Percentiles rank a stretch among this genome's conserved stretches.
Conservation (phyloP, 2,329 filamentous ascomycete genomes). For the Fusarium albosuccineum region DNA sequence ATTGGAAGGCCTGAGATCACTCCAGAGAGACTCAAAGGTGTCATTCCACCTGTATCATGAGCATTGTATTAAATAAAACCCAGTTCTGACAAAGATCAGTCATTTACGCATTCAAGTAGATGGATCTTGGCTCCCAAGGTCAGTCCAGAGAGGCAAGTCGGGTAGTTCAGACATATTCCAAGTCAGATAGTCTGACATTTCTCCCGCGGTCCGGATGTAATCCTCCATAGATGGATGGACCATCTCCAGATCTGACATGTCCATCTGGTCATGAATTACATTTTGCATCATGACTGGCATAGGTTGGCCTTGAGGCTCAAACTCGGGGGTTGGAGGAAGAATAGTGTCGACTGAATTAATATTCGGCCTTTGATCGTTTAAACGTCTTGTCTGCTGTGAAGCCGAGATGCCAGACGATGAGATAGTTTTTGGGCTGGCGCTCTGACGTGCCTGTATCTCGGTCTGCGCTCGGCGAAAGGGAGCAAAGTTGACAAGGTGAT, state of each 20-base stretch:
- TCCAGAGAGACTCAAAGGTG: slow-evolving; percentile 2
- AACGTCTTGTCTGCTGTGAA: neutral
- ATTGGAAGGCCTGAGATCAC: slow-evolving; percentile 22
- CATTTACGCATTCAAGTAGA: neutral
- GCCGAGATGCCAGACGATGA: neutral
- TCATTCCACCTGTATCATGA: slow-evolving; percentile 9
- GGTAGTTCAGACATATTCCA: slow-evolving; percentile 2
- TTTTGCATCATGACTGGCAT: neutral
- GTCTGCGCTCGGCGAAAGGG: slow-evolving; percentile 7
- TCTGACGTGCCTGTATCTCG: slow-evolving; percentile 1
- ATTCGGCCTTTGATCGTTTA: neutral
- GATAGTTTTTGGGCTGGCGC: neutral
- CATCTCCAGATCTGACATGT: slow-evolving; percentile 1
- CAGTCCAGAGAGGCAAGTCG: neutral
- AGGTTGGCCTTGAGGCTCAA: neutral
- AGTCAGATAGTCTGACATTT: slow-evolving; percentile 1
- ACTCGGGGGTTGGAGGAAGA: neutral
- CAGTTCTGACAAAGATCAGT: too few relatives aligned
- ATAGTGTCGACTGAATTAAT: slow-evolving; percentile 4
- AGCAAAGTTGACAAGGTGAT: neutral
- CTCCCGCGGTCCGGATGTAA: slow-evolving; percentile 1
- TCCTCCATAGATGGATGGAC: slow-evolving; percentile 8
- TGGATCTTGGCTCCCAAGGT: slow-evolving; percentile 1
- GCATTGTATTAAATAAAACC: neutral
- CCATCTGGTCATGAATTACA: neutral